Percentiles rank a stretch among this genome's conserved stretches.
Conservation (phyloP, 75 land plant species). For the Sequoia sempervirens region DNA sequence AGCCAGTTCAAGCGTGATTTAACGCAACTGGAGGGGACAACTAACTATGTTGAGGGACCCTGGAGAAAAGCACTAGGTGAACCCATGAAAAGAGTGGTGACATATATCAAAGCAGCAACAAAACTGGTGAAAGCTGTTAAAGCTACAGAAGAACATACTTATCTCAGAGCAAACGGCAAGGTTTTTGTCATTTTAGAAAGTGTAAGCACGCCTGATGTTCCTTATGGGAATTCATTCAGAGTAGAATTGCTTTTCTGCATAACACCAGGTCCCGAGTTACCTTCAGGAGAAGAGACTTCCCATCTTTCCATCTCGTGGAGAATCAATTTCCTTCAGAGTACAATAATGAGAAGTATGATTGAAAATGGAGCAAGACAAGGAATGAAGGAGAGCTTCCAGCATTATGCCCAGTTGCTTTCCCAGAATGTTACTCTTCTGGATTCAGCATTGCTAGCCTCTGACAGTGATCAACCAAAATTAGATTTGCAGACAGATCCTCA, state of each 20-base stretch:
- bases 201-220: conserved; percentile 88
- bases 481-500: conserved; percentile 35
- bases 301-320: conserved; percentile 79
- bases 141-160: conserved; percentile 84
- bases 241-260: conserved; percentile 65
- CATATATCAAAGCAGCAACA: conserved; percentile 73
- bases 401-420: conserved; percentile 46
- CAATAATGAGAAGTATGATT: conserved; percentile 89
- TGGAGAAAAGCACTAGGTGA: conserved; percentile 53
- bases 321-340: conserved; percentile 69
- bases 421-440: conserved; percentile 39
- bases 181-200: conserved; percentile 40
- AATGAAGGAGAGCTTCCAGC: conserved; percentile 64
- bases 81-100: conserved; percentile 49
- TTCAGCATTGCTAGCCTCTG: conserved; percentile 22
- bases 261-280: conserved; percentile 52
- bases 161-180: conserved; percentile 68
- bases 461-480: conserved; percentile 37
- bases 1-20: conserved; percentile 41
- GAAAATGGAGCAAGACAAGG: conserved; percentile 84
- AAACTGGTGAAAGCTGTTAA: conserved; percentile 72
- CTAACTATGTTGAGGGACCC: conserved; percentile 42
- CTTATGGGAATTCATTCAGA: conserved; percentile 65
- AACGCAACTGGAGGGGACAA: conserved; percentile 44
- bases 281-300: conserved; percentile 61